Conservation (phyloP, 2,329 filamentous ascomycete genomes). For the Ascochyta pisi region DNA sequence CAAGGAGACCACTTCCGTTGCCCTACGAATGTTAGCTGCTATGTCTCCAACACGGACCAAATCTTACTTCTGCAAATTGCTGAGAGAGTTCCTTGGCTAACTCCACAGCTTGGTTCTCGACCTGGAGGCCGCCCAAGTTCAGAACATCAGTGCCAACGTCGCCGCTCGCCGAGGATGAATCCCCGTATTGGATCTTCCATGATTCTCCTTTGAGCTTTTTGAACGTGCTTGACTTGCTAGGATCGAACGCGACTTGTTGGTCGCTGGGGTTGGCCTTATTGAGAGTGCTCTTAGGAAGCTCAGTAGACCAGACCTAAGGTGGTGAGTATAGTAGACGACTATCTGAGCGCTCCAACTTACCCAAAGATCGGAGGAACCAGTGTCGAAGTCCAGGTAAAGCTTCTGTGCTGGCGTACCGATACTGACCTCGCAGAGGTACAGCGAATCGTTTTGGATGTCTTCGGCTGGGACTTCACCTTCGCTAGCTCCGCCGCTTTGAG, state of each 20-base stretch:
- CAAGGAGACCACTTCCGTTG: slow-evolving; percentile 69
- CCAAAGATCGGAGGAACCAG: slow-evolving; percentile 74
- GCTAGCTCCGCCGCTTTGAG: neutral
- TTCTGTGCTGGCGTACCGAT: slow-evolving; percentile 71
- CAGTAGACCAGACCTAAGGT: slow-evolving; percentile 69
- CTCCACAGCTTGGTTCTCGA: slow-evolving; percentile 70
- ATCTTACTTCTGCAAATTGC: slow-evolving; percentile 58
- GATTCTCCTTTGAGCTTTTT: slow-evolving; percentile 56
- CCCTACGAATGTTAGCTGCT: slow-evolving; percentile 31
- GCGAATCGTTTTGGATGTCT: slow-evolving; percentile 71
- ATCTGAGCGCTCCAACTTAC: slow-evolving; percentile 34
- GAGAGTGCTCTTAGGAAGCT: slow-evolving; percentile 59
- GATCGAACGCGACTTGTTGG: slow-evolving; percentile 63
- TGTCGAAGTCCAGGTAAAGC: slow-evolving; percentile 70
- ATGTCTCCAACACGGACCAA: too few relatives aligned
- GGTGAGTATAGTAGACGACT: neutral
- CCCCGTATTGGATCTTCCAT: slow-evolving; percentile 74
- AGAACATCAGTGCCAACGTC: slow-evolving; percentile 69
- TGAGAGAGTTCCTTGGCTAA: slow-evolving; percentile 65
- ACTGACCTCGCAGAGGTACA: slow-evolving; percentile 68
- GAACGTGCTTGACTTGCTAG: slow-evolving; percentile 67
- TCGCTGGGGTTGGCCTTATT: slow-evolving; percentile 40
- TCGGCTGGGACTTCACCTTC: slow-evolving; percentile 53
- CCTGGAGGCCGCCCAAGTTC: slow-evolving; percentile 65
- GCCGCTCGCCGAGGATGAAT: slow-evolving; percentile 71